Conservation (phyloP, 768 basidiomycete species). For the Leccinum arenicola region DNA sequence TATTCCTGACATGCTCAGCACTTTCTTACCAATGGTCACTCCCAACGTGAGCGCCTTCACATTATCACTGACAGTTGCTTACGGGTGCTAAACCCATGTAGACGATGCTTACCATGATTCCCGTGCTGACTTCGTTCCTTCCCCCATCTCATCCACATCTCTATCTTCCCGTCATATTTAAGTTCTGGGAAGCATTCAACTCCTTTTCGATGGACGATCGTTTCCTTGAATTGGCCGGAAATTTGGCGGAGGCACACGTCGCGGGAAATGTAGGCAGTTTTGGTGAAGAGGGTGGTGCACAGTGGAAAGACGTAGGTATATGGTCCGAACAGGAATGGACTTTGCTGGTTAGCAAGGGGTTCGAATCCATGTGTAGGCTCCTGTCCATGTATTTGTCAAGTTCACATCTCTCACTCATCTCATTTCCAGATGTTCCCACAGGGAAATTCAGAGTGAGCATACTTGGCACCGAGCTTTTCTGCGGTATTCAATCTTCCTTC, state of each 20-base stretch:
- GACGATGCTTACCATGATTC: constrained; percentile 69
- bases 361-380: constrained; percentile 70
- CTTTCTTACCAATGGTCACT: constrained; percentile 69
- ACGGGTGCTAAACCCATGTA: constrained; percentile 26
- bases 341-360: constrained; percentile 75
- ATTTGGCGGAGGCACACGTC: constrained; percentile 71
- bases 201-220: constrained; percentile 73
- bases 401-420: constrained; percentile 40
- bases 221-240: constrained; percentile 66
- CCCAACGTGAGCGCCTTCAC: constrained; percentile 51
- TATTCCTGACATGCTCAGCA: constrained; percentile 67
- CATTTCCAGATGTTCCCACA: constrained; percentile 40
- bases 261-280: constrained; percentile 54
- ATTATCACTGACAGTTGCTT: neutral
- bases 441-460: constrained; percentile 58
- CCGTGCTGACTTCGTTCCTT: constrained; percentile 75
- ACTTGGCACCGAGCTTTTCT: neutral
- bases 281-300: constrained; percentile 53
- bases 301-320: constrained; percentile 85
- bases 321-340: constrained; percentile 85
- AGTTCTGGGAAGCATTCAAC: constrained; percentile 77
- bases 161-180: constrained; percentile 72
- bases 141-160: constrained; percentile 63
- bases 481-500: constrained; percentile 2
- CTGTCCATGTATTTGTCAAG: neutral